Base-by-base conservation (phyloP, 495 filamentous ascomycete genomes). In the Cryomyces minteri region DNA sequence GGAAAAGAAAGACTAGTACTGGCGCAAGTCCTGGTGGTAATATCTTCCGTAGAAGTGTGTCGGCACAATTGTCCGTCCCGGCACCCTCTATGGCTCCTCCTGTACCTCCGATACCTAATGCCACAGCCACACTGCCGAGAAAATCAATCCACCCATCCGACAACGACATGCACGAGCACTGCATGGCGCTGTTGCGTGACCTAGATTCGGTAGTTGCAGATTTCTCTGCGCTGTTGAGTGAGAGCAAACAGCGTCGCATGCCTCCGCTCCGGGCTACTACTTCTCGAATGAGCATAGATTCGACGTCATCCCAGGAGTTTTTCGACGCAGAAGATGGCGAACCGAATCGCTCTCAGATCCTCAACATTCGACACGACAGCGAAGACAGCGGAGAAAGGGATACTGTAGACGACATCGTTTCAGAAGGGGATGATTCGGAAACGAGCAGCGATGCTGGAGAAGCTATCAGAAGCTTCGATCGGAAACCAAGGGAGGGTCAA, bases 261-360 rank as follows among this genome's bases (percentile, higher is more conserved):
- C 74, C 78, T 5, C 62, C 62, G 0, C 56, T 61, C 31, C 18
- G 18, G 18, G 61, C 68, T 4, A 47, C 60, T 5, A 59, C 74
- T 4, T 46, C 69, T 4, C 77, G 90, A 47, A 66, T 66, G 45
- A 94, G 86, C 60, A 72, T 87, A 34, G 90, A 95, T 52, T 88
- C 84, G 6, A 72, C 79, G 42, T 73, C 80, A 5, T 73, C 76
- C 1, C 82, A 90, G 31, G 92, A 98, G 55, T 98, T 94, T 62
- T 98, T 93, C 51, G 90, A 98, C 56, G 90, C 90, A 1, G 74
- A 77, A 43, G 84, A 79, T 39, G 84, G 78, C 6, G 77, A 51
- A 40, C 50, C 56, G 32, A 69, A 70, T 29, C 60, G 63, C n/a
- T 76, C 80, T 38, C 78, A 79, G 46, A 67, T 95, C 2, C 66